Conservation (phyloP, 129 eudicot genomes). For the Escallonia herrerae region DNA sequence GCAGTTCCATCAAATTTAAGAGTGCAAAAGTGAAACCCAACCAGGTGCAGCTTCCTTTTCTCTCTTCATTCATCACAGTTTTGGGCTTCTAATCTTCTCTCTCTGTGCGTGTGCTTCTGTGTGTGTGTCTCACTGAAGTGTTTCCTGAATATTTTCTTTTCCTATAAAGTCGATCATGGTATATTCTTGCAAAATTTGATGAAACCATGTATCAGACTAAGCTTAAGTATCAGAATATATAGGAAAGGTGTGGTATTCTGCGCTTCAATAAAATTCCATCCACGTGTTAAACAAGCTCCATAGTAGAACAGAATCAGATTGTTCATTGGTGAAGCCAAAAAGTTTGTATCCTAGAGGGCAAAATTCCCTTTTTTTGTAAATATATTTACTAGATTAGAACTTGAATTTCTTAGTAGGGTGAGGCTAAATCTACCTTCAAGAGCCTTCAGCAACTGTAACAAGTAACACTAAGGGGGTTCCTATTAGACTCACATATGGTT, state of each 20-base stretch:
- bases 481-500: too few relatives aligned
- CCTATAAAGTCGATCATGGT: too few relatives aligned
- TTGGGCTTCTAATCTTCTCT: background rate
- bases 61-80: background rate
- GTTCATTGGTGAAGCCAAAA: background rate
- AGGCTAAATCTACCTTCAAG: background rate
- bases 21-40: background rate
- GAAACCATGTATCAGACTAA: background rate
- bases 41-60: background rate
- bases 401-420: background rate
- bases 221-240: too few relatives aligned
- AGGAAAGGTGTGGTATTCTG: too few relatives aligned
- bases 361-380: background rate
- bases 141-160: background rate
- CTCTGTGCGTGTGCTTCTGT: too few relatives aligned
- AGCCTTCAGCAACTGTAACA: background rate
- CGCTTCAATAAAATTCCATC: too few relatives aligned
- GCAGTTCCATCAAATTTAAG: background rate
- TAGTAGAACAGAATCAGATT: too few relatives aligned
- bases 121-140: background rate
- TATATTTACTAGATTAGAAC: background rate
- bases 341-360: background rate
- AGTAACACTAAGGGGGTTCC: too few relatives aligned
- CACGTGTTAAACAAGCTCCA: background rate
- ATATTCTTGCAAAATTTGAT: too few relatives aligned